These are phyloP conservation scores for Phaeotremella fagi DNA, from an alignment of 768 basidiomycete species.

Conservation along the genomic window DNA sequence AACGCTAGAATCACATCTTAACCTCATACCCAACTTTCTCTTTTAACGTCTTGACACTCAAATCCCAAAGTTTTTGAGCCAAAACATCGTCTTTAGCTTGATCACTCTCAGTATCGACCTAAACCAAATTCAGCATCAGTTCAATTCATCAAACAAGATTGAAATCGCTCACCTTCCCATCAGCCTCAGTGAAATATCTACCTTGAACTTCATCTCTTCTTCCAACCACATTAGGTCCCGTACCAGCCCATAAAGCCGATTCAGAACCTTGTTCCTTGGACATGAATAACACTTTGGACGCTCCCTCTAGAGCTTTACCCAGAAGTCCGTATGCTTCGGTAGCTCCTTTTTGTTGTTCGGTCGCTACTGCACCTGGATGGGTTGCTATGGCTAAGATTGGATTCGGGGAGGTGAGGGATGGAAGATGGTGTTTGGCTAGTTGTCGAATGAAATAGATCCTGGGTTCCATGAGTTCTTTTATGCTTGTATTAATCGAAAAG, in stretches of 20 bases:
- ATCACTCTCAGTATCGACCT: conserved; percentile 34
- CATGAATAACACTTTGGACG: conserved; percentile 43
- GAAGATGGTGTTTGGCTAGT: conserved; percentile 34
- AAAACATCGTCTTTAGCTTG: conserved; percentile 39
- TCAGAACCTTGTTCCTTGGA: conserved; percentile 45
- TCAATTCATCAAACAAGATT: background rate
- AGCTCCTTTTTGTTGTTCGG: conserved; percentile 45
- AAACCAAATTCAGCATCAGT: background rate
- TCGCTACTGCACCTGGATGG: conserved; percentile 46
- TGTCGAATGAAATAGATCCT: conserved; percentile 43
- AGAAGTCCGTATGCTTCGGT: conserved; percentile 40
- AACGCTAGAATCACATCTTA: conserved; percentile 33
- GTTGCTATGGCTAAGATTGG: conserved; percentile 41
- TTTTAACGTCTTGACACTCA: conserved; percentile 38
- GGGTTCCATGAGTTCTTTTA: background rate
- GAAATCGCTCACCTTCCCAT: conserved; percentile 28
- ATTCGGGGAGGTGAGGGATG: conserved; percentile 23
- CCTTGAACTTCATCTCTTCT: conserved; percentile 41
- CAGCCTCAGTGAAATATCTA: conserved; percentile 42
- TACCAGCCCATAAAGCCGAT: conserved; percentile 42
- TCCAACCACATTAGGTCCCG: conserved; percentile 15
- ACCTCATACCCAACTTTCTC: conserved; percentile 41
- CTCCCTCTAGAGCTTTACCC: conserved; percentile 36
- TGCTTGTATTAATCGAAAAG: background rate
- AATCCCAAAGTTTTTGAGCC: conserved; percentile 41